Evolutionary conservation across 192 early-diverging fungal species (phyloP), one percentile per base, ranked within the genome.

Genomic region (Backusella macrospora): DNA sequence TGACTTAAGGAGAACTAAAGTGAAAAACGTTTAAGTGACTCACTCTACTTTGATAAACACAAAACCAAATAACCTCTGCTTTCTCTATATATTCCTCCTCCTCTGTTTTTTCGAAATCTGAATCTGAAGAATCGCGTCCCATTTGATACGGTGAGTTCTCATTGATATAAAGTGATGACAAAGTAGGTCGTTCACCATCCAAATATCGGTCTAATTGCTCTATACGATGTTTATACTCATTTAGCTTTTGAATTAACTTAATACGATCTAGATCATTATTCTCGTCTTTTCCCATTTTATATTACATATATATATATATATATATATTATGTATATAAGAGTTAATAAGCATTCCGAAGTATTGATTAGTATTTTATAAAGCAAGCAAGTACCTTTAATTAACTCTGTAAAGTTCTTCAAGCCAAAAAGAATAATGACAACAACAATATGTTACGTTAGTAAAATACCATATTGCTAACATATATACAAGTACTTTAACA

Each of bases 241-340:
- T 62, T 8, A 63, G 65, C 46, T 81, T 81, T 45, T 81, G 80
- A 23, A 77, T 68, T 21, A 81, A 39, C 37, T 76, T 37, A n/a
- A 75, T 59, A 18, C 70, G 47, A 23, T 73, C 29, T 39, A 64
- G 10, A 21, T 45, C 45, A 34, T 26, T 68, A 15, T 34, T 26
- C 52, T 23, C 52, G 21, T 26, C 52, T 59, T 59, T 26, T 59
- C 8, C 9, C 26, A 23, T 59, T 59, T 12, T 59, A 59, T 59
- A 12, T 23, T 8, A 59, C 26, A 59, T 59, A 46, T 46, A 46
- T 46, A 12, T 46, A 46, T 45, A 45, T 45, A 45, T 14, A 46
- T 46, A 46, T 14, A 46, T 46, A 46, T 12, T 4, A 14, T 14
- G 21, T 7, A 52, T 52, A 64, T 3, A 37, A 64, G 62, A 64